A percentile compares a stretch with the other conserved stretches of the same genome.
These are phyloP conservation scores for Plasmodium cynomolgi DNA, from an alignment of 169 alveolate genomes.

Conservation along the genomic window DNA sequence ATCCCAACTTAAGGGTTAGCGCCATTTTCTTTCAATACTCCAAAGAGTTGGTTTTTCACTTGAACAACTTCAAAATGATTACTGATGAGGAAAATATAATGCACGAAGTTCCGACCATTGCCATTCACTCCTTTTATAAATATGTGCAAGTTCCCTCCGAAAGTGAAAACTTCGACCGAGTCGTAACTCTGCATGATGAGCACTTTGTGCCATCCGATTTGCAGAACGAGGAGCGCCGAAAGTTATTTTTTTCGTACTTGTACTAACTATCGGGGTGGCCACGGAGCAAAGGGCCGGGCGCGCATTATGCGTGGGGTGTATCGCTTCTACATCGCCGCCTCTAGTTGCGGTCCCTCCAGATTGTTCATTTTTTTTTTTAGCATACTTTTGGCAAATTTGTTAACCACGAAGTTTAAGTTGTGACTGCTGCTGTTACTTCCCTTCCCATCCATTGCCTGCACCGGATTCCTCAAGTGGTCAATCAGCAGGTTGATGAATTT, in stretches of 20 bases:
- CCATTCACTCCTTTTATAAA: slow-evolving; percentile 66
- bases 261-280: neutral
- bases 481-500: slow-evolving; percentile 56
- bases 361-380: neutral
- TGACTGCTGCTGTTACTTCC: neutral
- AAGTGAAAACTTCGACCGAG: slow-evolving; percentile 16
- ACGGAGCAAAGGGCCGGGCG: neutral
- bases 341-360: neutral
- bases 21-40: slow-evolving; percentile 55
- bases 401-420: slow-evolving; percentile 30
- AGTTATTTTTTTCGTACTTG: slow-evolving; percentile 48
- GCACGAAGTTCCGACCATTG: slow-evolving; percentile 38
- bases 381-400: slow-evolving; percentile 50
- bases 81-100: slow-evolving; percentile 24
- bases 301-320: neutral
- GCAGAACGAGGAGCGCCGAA: slow-evolving; percentile 48
- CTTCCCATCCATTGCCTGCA: slow-evolving; percentile 23
- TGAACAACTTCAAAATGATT: slow-evolving; percentile 49
- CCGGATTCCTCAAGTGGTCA: slow-evolving; percentile 54
- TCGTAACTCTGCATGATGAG: slow-evolving; percentile 33
- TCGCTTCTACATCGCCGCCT: neutral
- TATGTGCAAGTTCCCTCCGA: slow-evolving; percentile 34
- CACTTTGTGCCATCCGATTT: slow-evolving; percentile 45
- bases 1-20: slow-evolving; percentile 9
- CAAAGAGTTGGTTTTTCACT: slow-evolving; percentile 45